phyloP scores from a whole-genome alignment of 148 eudicot species.

The Fagopyrum homotropicum region DNA sequence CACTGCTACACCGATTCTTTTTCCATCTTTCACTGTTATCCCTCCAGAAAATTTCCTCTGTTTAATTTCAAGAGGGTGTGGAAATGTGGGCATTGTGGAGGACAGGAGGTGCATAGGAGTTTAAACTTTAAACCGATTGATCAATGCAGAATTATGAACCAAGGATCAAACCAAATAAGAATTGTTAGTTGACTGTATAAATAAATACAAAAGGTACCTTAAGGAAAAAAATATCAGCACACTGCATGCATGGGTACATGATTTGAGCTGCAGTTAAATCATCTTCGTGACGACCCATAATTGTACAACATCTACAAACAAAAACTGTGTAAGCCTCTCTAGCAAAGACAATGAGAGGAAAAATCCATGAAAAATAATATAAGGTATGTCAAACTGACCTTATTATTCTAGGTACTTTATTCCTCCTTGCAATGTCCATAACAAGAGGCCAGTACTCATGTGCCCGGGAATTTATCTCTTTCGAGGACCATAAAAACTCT shows the following conservation, averaged over 20 bases:
- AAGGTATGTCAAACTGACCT: slow-evolving; percentile 30
- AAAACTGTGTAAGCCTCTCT: background rate
- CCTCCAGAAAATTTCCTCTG: background rate
- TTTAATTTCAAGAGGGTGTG: background rate
- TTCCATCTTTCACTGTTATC: background rate
- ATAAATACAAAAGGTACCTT: slow-evolving; percentile 37
- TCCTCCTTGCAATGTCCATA: slow-evolving; percentile 82
- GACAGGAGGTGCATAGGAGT: background rate
- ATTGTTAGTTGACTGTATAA: background rate
- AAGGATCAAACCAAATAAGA: background rate
- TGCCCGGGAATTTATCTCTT: slow-evolving; percentile 68
- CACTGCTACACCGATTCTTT: background rate
- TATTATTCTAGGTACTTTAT: slow-evolving; percentile 61
- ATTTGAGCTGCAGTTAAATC: slow-evolving; percentile 79
- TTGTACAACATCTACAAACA: slow-evolving; percentile 58
- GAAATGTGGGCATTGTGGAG: background rate
- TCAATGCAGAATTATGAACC: background rate
- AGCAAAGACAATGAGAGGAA: background rate
- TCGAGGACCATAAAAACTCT: slow-evolving; percentile 79
- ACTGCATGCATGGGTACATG: slow-evolving; percentile 95
- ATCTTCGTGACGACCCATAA: slow-evolving; percentile 92
- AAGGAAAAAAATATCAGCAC: slow-evolving; percentile 90
- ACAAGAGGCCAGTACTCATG: slow-evolving; percentile 92
- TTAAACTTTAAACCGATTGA: background rate
- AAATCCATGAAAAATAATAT: background rate